These are phyloP conservation scores for Apophysomyces elegans DNA, from an alignment of 371 early-diverging fungal genomes.

Conservation along the genomic window DNA sequence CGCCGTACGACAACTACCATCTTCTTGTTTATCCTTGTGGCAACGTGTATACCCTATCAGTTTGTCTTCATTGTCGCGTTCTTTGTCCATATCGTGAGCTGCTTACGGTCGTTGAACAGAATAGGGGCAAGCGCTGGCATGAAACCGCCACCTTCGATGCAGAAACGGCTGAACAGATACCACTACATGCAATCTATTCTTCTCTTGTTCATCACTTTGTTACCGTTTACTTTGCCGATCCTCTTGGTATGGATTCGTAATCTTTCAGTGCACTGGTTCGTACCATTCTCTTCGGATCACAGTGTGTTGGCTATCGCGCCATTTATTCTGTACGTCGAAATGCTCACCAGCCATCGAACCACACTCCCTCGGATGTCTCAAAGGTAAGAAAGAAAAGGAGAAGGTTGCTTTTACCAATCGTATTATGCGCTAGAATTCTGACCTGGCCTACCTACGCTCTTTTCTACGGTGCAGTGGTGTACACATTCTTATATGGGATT, in stretches of 20 bases:
- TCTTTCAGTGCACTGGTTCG: conserved; percentile 65
- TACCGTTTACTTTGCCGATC: conserved; percentile 64
- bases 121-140: conserved; percentile 46
- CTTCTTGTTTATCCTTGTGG: conserved; percentile 67
- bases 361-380: conserved; percentile 47
- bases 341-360: conserved; percentile 44
- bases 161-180: conserved; percentile 52
- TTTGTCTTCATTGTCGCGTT: conserved; percentile 82
- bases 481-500: conserved; percentile 52
- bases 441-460: conserved; percentile 35
- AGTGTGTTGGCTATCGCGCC: conserved; percentile 61
- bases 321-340: conserved; percentile 59
- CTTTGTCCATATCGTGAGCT: conserved; percentile 72
- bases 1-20: conserved; percentile 61
- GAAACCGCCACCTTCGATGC: conserved; percentile 16
- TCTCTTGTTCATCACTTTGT: conserved; percentile 58
- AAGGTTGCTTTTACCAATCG: not conserved
- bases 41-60: conserved; percentile 81
- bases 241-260: conserved; percentile 70
- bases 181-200: conserved; percentile 64
- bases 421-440: conserved; percentile 27
- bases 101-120: conserved; percentile 57
- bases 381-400: conserved; percentile 37
- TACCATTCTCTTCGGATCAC: conserved; percentile 65
- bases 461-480: conserved; percentile 40